Base-by-base conservation (phyloP, 2,329 filamentous ascomycete genomes). In the Didymella arachidicola region DNA sequence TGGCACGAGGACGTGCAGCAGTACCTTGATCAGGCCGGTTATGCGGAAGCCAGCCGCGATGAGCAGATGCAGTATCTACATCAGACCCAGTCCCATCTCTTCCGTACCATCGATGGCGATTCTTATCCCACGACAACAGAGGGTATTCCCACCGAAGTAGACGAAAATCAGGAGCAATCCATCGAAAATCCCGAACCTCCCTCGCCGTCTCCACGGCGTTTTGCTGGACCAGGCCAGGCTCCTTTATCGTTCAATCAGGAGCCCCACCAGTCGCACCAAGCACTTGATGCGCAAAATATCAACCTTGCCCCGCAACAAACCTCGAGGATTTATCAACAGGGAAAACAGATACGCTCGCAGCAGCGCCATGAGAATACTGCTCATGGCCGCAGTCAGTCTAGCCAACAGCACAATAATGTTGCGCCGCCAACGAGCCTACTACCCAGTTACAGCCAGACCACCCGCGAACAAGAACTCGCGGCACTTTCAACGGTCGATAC, bases 71-170 rank as follows among this genome's bases (percentile, higher is more conserved):
- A 8, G 1, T 65, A 59, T 29, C 12, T 65, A 11, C 11, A 48
- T 4, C 11, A 52, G 10, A 46, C 43, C 10, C 45, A 45, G 7
- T 39, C 26, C 12, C 19, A 50, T 14, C 38, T 51, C 5, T 62
- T 69, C 36, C 53, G 2, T 5, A 56, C 58, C 1, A 47, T 69
- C n/a, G 66, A 69, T 3, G 72, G 67, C 30, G 69, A 72, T 34
- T 77, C 76, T n/a, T 78, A 78, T 50, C 75, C 76, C 18, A 67
- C 69, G 27, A 78, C 76, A 2, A 77, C 75, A 10, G 72, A 75
- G 32, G 76, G 76, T 4, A 55, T 66, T 30, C 54, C 66, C 46
- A 66, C 65, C 30, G 62, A 65, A 41, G 47, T 50, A 61, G 51
- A 38, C 44, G 56, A 55, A 47, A 57, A 49, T 3, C 62, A 63